Evolutionary conservation across 2,329 filamentous ascomycete species (phyloP).

Genomic region (Cordyceps militaris): DNA sequence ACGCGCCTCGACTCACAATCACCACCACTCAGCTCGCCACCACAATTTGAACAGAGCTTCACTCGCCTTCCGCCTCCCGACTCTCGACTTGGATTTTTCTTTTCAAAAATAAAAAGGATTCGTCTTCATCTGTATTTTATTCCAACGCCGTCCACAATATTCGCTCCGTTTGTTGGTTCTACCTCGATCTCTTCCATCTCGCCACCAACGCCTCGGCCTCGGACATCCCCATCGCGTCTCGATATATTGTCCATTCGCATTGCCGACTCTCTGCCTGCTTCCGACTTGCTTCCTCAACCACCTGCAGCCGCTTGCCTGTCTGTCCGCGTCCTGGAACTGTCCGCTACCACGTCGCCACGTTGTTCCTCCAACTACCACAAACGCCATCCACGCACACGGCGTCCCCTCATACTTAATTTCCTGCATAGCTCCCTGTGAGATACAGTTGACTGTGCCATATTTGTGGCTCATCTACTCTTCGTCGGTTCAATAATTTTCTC

Average conservation of each 20-base stretch:
- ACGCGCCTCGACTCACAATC: not conserved
- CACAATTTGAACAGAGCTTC: not conserved
- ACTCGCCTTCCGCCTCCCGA: not conserved
- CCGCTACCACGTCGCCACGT: not conserved
- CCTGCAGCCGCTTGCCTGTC: not conserved
- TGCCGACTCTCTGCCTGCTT: not conserved
- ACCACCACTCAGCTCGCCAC: not conserved
- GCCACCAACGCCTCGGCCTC: not conserved
- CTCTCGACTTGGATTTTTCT: not conserved
- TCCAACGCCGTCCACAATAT: not conserved
- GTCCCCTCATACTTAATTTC: not conserved
- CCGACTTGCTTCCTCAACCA: not conserved
- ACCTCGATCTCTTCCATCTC: not conserved
- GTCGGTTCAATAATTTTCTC: conserved; percentile 27
- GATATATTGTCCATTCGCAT: not conserved
- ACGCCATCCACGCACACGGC: not conserved
- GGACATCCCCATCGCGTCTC: not conserved
- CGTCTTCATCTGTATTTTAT: conserved; percentile 15
- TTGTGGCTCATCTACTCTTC: conserved; percentile 15
- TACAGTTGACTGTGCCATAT: not conserved
- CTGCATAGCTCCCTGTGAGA: not conserved
- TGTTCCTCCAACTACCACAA: not conserved
- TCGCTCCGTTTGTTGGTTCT: not conserved
- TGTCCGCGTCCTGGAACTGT: not conserved
- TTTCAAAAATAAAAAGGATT: not conserved